Evolutionary conservation across 495 filamentous ascomycete species (phyloP), one percentile per base, ranked within the genome.

Genomic region (Wilcoxina mikolae): DNA sequence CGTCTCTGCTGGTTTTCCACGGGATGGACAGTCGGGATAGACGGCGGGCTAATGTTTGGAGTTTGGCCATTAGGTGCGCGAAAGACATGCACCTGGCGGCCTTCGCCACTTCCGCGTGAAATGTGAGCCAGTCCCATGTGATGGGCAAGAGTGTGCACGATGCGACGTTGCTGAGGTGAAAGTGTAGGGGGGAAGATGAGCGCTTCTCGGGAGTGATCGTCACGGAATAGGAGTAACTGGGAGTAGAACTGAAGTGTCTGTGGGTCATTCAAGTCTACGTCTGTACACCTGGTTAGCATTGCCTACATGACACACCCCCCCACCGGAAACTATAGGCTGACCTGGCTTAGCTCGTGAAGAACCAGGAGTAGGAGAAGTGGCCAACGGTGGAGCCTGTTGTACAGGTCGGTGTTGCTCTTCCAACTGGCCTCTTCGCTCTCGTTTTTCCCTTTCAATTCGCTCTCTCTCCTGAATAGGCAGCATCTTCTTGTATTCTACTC

Each of bases 401-500:
- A 87, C 76, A 20, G 83, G 84, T 25, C 88, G 77, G 68, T 98
- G 91, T 69, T 98, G 91, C 70, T 96, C 91, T 68, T 96, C 88
- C 38, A 98, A 74, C 68, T 98, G 91, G 43, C 91, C 91, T 57
- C 91, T 82, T 65, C 91, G 84, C 72, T 96, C 91, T 41, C 91
- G 77, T 78, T 98, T 98, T 70, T 96, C 91, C 25, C 91, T 76
- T 66, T 98, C 91, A 57, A 98, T 98, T 20, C 93, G 80, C 67
- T 98, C 91, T 48, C 91, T 80, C 67, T 98, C 91, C 51, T 88
- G 84, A 45, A 88, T 73, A 10, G 91, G 91, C 20, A 98, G 77
- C 91, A 98, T 98, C 73, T 96, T 98, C 75, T 98, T 98, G 70
- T 96, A 98, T 67, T 98, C 91, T 11, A 98, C 91, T 33, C 91